phyloP scores from a whole-genome alignment of 345 rosid genomes.

The Gossypium thurberi region DNA sequence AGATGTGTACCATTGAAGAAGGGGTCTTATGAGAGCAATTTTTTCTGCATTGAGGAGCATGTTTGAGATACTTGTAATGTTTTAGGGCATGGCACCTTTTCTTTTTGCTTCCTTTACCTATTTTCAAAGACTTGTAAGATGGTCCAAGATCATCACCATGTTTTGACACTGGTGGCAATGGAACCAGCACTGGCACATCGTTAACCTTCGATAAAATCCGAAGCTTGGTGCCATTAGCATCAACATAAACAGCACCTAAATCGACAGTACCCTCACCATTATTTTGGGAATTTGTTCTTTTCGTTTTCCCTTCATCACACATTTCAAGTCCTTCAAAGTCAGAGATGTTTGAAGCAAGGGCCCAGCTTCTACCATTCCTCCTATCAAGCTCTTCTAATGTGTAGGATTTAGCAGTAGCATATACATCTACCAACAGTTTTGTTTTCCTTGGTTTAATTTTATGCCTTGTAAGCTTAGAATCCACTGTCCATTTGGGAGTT shows the following conservation, averaged over 20 bases:
- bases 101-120: constrained; percentile 41
- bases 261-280: constrained; percentile 47
- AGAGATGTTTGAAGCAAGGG: constrained; percentile 37
- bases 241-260: constrained; percentile 82
- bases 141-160: constrained; percentile 27
- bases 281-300: constrained; percentile 22
- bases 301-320: constrained; percentile 28
- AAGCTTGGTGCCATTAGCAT: constrained; percentile 74
- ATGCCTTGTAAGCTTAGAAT: constrained; percentile 52
- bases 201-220: constrained; percentile 65
- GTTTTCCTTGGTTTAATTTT: constrained; percentile 71
- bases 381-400: constrained; percentile 84
- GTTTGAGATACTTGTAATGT: constrained; percentile 44
- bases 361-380: constrained; percentile 74
- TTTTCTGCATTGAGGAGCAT: constrained; percentile 45
- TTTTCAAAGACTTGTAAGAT: constrained; percentile 31
- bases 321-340: constrained; percentile 24
- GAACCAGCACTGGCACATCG: constrained; percentile 9
- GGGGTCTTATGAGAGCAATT: constrained; percentile 31
- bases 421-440: constrained; percentile 74
- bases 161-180: constrained; percentile 19
- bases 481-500: constrained; percentile 51
- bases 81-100: constrained; percentile 39
- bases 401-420: constrained; percentile 49
- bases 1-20: constrained; percentile 47